Percentiles rank a stretch among this genome's conserved stretches.
These are phyloP conservation scores for Triticum aestivum DNA, from an alignment of 176 grass and related monocot species.

Conservation along the genomic window DNA sequence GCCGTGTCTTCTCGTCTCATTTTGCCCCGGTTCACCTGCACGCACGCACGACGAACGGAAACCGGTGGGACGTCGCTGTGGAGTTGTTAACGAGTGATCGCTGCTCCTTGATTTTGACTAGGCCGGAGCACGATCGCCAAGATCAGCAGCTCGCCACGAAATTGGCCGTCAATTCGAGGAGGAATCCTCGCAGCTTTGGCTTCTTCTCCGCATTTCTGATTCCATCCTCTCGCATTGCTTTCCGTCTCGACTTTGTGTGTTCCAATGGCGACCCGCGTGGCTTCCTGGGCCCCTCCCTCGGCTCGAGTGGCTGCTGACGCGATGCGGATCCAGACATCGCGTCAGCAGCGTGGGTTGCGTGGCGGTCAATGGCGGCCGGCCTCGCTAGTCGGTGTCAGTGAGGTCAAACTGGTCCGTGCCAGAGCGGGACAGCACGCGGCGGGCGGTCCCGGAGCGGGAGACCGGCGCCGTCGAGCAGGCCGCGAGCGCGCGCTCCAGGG, in stretches of 20 bases:
- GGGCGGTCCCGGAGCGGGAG: conserved; percentile 24
- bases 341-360: not conserved
- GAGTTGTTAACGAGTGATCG: conserved; percentile 25
- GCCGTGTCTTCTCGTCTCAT: conserved; percentile 8
- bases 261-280: conserved; percentile 27
- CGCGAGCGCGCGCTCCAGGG: conserved; percentile 67
- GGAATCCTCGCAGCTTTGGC: not conserved
- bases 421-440: conserved; percentile 37
- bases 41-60: not conserved
- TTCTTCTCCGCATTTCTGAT: not conserved
- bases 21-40: not conserved
- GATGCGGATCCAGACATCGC: not conserved
- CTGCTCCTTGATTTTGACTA: conserved; percentile 4
- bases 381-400: conserved; percentile 49
- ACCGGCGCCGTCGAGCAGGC: conserved; percentile 29
- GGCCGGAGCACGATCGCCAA: not conserved
- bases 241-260: not conserved
- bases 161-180: not conserved
- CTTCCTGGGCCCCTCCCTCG: not conserved
- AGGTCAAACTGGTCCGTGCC: conserved; percentile 56
- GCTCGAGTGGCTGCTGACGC: conserved; percentile 17
- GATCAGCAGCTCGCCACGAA: not conserved
- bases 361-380: not conserved
- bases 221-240: not conserved
- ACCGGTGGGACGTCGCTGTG: conserved; percentile 32